phyloP scores from a whole-genome alignment of 176 grass and related monocot genomes.

The Aegilops sharonensis region DNA sequence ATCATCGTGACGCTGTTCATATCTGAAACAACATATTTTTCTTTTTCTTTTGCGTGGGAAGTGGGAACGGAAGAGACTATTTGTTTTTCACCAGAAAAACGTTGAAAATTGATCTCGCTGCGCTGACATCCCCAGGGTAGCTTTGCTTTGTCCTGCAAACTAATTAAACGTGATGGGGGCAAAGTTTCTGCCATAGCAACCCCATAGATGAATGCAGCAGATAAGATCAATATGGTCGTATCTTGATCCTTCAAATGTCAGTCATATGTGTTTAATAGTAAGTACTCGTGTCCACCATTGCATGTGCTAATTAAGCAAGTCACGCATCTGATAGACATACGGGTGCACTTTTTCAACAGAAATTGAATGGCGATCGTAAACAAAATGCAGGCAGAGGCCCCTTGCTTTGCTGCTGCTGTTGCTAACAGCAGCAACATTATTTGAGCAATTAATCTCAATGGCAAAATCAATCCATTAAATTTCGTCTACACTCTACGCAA shows the following conservation, averaged over 20 bases:
- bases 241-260: too few species aligned
- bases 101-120: background rate
- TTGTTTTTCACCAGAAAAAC: background rate
- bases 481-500: conserved; percentile 7
- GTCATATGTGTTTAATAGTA: too few species aligned
- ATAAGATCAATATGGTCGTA: too few species aligned
- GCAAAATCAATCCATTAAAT: background rate
- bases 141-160: background rate
- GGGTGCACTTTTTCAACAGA: background rate
- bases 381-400: background rate
- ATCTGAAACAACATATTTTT: background rate
- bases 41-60: background rate
- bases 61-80: too few species aligned
- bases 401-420: background rate
- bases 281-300: too few species aligned
- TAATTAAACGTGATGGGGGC: background rate
- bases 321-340: background rate
- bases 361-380: background rate
- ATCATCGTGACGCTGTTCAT: background rate
- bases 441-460: background rate
- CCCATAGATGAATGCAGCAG: background rate
- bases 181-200: background rate
- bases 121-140: too few species aligned
- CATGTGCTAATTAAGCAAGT: background rate
- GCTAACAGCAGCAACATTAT: background rate